Evolutionary conservation across 1,139 yeast species (phyloP).

Genomic region (Scheffersomyces segobiensis): DNA sequence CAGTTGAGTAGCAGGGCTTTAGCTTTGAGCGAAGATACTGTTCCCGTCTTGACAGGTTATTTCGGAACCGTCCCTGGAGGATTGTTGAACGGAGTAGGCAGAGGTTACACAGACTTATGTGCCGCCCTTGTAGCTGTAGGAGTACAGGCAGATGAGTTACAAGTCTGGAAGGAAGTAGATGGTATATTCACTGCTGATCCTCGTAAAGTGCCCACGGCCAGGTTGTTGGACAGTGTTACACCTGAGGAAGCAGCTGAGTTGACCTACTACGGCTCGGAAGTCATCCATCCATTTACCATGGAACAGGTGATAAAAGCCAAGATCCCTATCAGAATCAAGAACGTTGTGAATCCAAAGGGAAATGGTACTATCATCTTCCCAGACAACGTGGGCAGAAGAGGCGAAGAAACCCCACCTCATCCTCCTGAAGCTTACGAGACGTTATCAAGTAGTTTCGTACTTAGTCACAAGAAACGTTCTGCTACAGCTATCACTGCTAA

Average conservation of each 20-base stretch:
- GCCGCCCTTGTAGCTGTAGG: conserved; percentile 98
- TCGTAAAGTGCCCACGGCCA: conserved; percentile 87
- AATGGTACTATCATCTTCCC: conserved; percentile 93
- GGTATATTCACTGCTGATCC: conserved; percentile 99
- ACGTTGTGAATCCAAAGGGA: conserved; percentile 90
- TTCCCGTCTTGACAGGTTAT: conserved; percentile 94
- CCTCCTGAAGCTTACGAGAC: conserved; percentile 80
- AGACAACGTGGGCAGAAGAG: conserved; percentile 79
- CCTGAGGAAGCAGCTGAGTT: conserved; percentile 99
- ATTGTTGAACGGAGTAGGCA: conserved; percentile 83
- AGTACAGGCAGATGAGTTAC: conserved; percentile 85
- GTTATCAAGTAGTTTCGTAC: conserved; percentile 45
- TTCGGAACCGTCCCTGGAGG: conserved; percentile 97
- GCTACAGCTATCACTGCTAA: conserved; percentile 98
- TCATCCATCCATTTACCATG: conserved; percentile 98
- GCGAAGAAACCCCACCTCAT: conserved; percentile 90
- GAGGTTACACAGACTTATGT: conserved; percentile 96
- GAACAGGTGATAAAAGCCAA: conserved; percentile 96
- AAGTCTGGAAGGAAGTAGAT: conserved; percentile 98
- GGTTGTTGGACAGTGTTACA: conserved; percentile 82
- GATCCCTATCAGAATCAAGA: conserved; percentile 94
- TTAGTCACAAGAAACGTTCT: conserved; percentile 60
- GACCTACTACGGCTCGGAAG: conserved; percentile 96
- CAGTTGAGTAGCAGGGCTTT: conserved; percentile 59
- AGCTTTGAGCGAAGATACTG: conserved; percentile 45